Percentiles rank a stretch among this genome's conserved stretches.
phyloP scores from a whole-genome alignment of 1,139 yeast genomes.

The Nakaseomyces glabratus region DNA sequence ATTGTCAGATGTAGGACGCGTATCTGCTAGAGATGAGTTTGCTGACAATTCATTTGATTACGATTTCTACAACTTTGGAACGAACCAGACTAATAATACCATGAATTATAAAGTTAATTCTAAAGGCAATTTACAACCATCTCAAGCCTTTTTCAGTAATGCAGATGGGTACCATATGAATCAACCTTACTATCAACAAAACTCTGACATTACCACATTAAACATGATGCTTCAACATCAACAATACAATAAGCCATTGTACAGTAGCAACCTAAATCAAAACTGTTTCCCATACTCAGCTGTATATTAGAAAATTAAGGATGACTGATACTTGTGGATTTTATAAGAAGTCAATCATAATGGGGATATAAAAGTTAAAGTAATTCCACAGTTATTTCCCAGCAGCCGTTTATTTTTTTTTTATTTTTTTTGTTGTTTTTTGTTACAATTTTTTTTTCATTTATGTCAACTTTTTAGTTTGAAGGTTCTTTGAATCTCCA shows the following conservation, averaged over 20 bases:
- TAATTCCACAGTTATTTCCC: too few species aligned
- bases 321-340: neutral
- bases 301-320: conserved; percentile 1
- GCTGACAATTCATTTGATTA: conserved; percentile 13
- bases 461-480: too few species aligned
- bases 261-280: conserved; percentile 1
- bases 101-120: conserved; percentile 1
- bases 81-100: conserved; percentile 3
- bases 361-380: too few species aligned
- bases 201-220: conserved; percentile 1
- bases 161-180: conserved; percentile 5
- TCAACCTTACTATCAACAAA: conserved; percentile 4
- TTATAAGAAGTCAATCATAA: neutral
- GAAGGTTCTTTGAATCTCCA: too few species aligned
- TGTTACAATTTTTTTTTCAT: too few species aligned
- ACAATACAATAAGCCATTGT: conserved; percentile 2
- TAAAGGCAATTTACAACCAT: neutral
- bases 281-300: conserved; percentile 7
- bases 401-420: too few species aligned
- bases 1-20: conserved; percentile 6
- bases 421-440: too few species aligned
- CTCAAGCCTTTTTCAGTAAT: neutral
- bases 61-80: conserved; percentile 16
- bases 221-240: conserved; percentile 1
- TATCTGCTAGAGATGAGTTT: conserved; percentile 4